Conservation (phyloP, 257 asterid genomes). For the Solanum piurae region DNA sequence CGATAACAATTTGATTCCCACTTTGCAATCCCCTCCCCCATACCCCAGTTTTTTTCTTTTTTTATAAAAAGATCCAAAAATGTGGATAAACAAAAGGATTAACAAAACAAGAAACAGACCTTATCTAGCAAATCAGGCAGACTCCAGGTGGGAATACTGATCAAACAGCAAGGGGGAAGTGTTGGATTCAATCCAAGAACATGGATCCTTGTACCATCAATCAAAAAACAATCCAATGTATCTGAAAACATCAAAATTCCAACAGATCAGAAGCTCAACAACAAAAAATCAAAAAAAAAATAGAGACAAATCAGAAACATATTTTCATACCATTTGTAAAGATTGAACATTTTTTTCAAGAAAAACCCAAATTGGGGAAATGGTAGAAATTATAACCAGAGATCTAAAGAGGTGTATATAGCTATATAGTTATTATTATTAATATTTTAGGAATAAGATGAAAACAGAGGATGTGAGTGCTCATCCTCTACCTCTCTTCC, state of each 20-base stretch:
- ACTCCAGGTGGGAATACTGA: slow-evolving; percentile 42
- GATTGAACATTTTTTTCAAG: background rate
- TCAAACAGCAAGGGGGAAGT: slow-evolving; percentile 38
- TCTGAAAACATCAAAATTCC: background rate
- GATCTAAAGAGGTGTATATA: background rate
- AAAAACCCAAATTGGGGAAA: background rate
- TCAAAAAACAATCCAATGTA: background rate
- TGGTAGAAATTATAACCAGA: background rate
- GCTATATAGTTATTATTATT: background rate
- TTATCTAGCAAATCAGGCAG: slow-evolving; percentile 67
- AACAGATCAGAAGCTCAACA: background rate
- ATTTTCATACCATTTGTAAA: background rate
- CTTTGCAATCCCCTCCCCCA: background rate
- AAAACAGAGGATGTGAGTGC: slow-evolving; percentile 9
- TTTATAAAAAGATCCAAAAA: slow-evolving; percentile 31
- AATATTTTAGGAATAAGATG: background rate
- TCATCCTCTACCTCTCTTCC: slow-evolving; percentile 2
- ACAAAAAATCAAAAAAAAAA: background rate
- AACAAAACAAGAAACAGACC: slow-evolving; percentile 23
- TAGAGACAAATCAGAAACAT: background rate
- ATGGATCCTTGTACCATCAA: background rate
- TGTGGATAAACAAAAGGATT: slow-evolving; percentile 2
- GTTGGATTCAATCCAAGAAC: slow-evolving; percentile 21
- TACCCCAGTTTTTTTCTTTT: background rate
- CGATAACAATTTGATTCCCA: background rate